These are phyloP conservation scores for Endoconidiophora polonica DNA, from an alignment of 2,329 filamentous ascomycete species.

Conservation along the genomic window DNA sequence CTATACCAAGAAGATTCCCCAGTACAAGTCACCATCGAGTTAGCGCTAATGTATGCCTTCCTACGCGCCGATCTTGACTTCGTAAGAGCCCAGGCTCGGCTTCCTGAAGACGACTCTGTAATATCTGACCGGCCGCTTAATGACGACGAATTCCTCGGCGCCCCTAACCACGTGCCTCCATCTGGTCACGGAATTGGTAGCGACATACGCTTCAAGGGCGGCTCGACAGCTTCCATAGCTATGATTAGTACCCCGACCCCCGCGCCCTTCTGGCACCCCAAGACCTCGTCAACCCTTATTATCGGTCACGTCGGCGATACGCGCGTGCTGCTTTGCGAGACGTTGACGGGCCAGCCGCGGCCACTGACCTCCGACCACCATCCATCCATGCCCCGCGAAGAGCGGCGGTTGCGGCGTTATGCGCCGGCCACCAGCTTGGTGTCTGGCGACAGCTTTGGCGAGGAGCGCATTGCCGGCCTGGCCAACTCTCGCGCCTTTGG, in stretches of 20 bases:
- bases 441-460: constrained; percentile 80
- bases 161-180: constrained; percentile 33
- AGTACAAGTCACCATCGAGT: constrained; percentile 17
- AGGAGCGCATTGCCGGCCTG: constrained; percentile 83
- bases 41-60: constrained; percentile 73
- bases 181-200: constrained; percentile 53
- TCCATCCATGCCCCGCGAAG: constrained; percentile 72
- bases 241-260: constrained; percentile 86
- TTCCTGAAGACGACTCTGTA: constrained; percentile 56
- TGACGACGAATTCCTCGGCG: constrained; percentile 64
- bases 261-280: constrained; percentile 88
- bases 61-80: constrained; percentile 90
- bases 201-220: constrained; percentile 68
- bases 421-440: constrained; percentile 61
- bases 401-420: constrained; percentile 67
- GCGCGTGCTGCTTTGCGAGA: constrained; percentile 76
- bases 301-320: constrained; percentile 91
- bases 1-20: constrained; percentile 11
- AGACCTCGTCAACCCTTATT: constrained; percentile 65
- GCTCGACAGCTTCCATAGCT: constrained; percentile 78
- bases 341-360: constrained; percentile 59
- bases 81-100: constrained; percentile 71
- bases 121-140: constrained; percentile 65
- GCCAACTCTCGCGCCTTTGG: constrained; percentile 92
- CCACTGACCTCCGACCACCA: constrained; percentile 86